Conservation (phyloP, 306 rosid genomes). For the Purshia tridentata region DNA sequence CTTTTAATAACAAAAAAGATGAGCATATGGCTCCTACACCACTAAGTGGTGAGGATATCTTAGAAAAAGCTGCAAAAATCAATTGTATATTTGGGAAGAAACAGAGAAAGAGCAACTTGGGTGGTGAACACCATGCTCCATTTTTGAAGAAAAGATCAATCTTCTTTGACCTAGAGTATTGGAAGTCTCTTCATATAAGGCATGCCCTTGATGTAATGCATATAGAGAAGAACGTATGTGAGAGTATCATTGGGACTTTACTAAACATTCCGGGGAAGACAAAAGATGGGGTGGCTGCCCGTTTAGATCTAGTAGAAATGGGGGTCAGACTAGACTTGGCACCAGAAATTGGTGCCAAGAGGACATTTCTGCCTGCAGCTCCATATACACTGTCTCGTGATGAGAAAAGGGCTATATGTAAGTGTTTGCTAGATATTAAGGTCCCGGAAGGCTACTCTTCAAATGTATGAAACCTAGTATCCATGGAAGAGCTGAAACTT, state of each 20-base stretch:
- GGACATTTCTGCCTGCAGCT: background rate
- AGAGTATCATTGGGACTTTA: background rate
- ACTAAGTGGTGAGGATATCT: background rate
- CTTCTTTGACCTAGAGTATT: conserved; percentile 8
- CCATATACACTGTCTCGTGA: background rate
- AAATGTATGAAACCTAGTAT: no score
- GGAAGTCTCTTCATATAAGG: background rate
- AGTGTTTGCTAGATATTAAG: background rate
- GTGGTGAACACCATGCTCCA: no score
- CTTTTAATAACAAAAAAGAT: background rate
- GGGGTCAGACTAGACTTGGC: background rate
- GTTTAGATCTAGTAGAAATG: background rate
- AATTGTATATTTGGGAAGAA: no score
- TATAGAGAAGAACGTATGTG: background rate
- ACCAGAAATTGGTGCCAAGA: background rate
- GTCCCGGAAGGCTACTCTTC: background rate
- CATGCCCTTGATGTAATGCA: conserved; percentile 4
- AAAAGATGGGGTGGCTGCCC: background rate
- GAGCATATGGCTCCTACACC: background rate
- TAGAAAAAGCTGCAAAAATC: no score
- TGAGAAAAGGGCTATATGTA: background rate
- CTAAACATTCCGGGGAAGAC: background rate
- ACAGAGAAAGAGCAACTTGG: no score
- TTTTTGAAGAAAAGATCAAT: conserved; percentile 11
- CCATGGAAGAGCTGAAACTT: no score